Evolutionary conservation across 73 alveolate genomes (phyloP).

Genomic region (Blepharisma stoltei): DNA sequence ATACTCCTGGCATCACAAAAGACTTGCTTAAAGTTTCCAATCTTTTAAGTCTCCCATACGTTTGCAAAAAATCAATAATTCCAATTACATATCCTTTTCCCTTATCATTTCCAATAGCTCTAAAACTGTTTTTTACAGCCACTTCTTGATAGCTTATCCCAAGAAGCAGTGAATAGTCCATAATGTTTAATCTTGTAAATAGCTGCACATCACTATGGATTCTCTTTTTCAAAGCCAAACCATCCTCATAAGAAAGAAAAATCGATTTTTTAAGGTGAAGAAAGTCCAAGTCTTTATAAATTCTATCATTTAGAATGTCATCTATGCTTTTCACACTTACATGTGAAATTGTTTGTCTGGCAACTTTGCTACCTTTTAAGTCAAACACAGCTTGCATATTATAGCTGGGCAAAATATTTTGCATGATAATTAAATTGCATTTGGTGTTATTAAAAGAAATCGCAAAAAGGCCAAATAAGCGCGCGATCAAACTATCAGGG

Average conservation of each 20-base stretch:
- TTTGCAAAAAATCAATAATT: constrained; percentile 15
- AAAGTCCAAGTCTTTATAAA: constrained; percentile 24
- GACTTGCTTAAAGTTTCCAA: neutral
- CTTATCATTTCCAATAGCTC: neutral
- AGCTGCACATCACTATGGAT: neutral
- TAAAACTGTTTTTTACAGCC: neutral
- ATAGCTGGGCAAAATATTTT: neutral
- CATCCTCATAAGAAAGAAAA: neutral
- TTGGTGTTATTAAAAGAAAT: neutral
- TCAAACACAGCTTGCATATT: neutral
- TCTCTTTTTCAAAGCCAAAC: neutral
- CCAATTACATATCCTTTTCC: neutral
- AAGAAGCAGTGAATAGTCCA: constrained; percentile 23
- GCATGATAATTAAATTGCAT: neutral
- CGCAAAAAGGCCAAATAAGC: constrained; percentile 6
- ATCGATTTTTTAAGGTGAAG: neutral
- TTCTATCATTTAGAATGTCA: neutral
- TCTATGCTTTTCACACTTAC: neutral
- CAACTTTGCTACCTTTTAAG: constrained; percentile 10
- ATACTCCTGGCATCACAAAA: neutral
- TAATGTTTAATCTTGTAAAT: neutral
- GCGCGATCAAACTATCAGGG: neutral
- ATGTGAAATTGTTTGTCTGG: neutral
- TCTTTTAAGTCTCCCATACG: neutral
- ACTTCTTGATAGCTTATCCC: constrained; percentile 1